Evolutionary conservation across 768 basidiomycete species (phyloP), one percentile per base, ranked within the genome.

Genomic region (Ramaria sp.): DNA sequence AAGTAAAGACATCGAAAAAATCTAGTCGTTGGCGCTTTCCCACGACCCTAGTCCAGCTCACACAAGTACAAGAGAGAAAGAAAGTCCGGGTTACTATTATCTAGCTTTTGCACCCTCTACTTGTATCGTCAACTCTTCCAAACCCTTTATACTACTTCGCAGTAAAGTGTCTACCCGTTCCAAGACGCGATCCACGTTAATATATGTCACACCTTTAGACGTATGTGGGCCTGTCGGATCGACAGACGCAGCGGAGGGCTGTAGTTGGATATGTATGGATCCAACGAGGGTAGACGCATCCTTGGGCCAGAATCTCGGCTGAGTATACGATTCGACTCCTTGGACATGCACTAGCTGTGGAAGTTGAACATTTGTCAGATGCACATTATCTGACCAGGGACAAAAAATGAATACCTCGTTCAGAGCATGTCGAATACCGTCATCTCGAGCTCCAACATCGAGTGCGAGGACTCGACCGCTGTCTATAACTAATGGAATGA

Each of bases 241-340:
- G 62, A 75, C 66, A 0, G 78, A 71, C 0, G 83, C 76, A 0
- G 75, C 70, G 0, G 86, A 82, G 10, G 78, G 79, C 9, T 80
- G 75, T n/a, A 99, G 77, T 62, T 91, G 90, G 50, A 99, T 81
- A 66, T 90, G 91, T 55, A 98, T 91, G 7, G 91, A 91, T 22
- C 95, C 96, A 63, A 97, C 83, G 39, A 96, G 67, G 46, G 81
- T 83, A 2, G 80, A 77, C 4, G 90, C 80, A 68, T 97, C 94
- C 70, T 95, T 93, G 0, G 93, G 93, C 96, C 96, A 98, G 70
- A 99, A 96, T 24, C 91, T 80, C 0, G 94, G 82, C 0, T 78
- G 75, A 2, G 82, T 82, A 70, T 88, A 95, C 1, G 88, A 88
- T 2, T 78, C 81, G 3, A 99, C 73, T 2, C 91, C 94, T 60